These are phyloP conservation scores for Drechslera avenae DNA, from an alignment of 2,329 filamentous ascomycete genomes.

Conservation along the genomic window DNA sequence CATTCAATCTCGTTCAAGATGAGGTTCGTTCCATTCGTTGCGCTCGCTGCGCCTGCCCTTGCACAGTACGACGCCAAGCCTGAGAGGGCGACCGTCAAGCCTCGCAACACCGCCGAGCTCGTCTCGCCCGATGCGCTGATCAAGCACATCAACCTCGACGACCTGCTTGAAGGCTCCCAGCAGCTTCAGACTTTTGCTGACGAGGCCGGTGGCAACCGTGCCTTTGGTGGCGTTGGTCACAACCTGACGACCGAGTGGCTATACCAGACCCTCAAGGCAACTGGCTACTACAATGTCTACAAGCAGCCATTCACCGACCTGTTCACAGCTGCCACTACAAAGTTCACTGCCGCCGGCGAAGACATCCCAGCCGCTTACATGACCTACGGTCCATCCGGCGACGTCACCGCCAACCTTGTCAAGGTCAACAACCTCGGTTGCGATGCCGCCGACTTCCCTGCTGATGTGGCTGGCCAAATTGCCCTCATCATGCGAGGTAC, in stretches of 20 bases:
- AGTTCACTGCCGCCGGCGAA: constrained; percentile 30
- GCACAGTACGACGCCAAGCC: constrained; percentile 18
- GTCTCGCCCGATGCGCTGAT: constrained; percentile 30
- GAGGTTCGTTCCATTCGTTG: constrained; percentile 37
- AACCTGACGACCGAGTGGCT: constrained; percentile 44
- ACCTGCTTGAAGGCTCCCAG: constrained; percentile 40
- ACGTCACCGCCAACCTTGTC: constrained; percentile 63
- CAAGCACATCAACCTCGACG: constrained; percentile 39
- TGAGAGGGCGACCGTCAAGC: constrained; percentile 3
- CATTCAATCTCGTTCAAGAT: constrained; percentile 24
- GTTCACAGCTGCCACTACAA: constrained; percentile 39
- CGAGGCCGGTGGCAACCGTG: constrained; percentile 43
- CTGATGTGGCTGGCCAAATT: constrained; percentile 63
- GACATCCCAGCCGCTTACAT: constrained; percentile 37
- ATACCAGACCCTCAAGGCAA: constrained; percentile 36
- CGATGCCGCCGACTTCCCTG: constrained; percentile 63
- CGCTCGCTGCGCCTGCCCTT: constrained; percentile 29
- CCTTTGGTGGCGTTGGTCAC: constrained; percentile 44
- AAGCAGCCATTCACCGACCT: constrained; percentile 45
- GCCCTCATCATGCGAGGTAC: constrained; percentile 70
- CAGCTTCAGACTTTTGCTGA: constrained; percentile 42
- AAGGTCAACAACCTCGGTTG: constrained; percentile 69
- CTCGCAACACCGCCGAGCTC: constrained; percentile 5
- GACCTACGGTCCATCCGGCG: constrained; percentile 68
- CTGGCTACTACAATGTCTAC: constrained; percentile 42